Evolutionary conservation across 306 rosid species (phyloP).

Genomic region (Prunus persica): DNA sequence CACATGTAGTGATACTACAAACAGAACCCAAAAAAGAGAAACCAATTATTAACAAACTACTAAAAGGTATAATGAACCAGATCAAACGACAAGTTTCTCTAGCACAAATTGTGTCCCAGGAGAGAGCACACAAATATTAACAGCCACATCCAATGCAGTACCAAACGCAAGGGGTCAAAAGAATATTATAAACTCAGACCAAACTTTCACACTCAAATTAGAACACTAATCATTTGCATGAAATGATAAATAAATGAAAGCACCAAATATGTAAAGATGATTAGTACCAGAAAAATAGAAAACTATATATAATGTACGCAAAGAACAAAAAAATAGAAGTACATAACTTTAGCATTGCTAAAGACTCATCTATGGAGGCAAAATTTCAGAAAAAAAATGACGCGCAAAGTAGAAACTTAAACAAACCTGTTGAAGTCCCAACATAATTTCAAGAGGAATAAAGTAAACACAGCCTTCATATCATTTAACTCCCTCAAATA

Average conservation of each 20-base stretch:
- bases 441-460: too few species aligned
- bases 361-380: too few species aligned
- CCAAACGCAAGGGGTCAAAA: not conserved
- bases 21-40: too few species aligned
- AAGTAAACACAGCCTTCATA: not conserved
- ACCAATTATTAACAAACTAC: constrained; percentile 15
- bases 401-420: too few species aligned
- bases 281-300: not conserved
- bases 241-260: not conserved
- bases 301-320: not conserved
- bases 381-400: too few species aligned
- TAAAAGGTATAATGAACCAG: not conserved
- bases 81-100: not conserved
- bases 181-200: not conserved
- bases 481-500: not conserved
- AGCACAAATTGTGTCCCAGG: not conserved
- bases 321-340: not conserved
- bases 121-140: not conserved
- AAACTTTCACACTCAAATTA: constrained; percentile 10
- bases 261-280: not conserved
- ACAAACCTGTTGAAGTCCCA: too few species aligned
- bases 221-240: constrained; percentile 5
- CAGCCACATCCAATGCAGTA: not conserved
- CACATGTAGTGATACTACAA: constrained; percentile 61
- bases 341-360: not conserved